These are phyloP conservation scores for Chrysanthemum makinoi DNA, from an alignment of 129 eudicot species.

Conservation along the genomic window DNA sequence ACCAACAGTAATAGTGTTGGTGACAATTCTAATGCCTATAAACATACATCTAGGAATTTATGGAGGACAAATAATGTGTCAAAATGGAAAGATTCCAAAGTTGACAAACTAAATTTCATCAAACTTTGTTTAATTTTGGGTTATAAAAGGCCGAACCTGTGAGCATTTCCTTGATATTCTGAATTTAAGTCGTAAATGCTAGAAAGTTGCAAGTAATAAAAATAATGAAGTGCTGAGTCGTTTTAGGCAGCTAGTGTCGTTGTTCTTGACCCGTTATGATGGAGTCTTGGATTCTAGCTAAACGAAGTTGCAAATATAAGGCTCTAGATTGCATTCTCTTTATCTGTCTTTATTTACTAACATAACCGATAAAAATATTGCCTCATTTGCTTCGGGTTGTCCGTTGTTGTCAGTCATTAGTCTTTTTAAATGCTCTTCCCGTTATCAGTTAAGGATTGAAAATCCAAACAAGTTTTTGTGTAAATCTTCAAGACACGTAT, in stretches of 20 bases:
- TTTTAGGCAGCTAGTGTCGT: neutral
- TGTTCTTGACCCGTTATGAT: neutral
- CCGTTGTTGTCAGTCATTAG: neutral
- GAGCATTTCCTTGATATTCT: neutral
- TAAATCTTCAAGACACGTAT: neutral
- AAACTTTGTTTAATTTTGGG: no score
- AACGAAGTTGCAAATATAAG: neutral
- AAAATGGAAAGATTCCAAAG: no score
- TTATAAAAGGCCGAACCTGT: neutral
- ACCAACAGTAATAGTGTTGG: no score
- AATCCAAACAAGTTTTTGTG: neutral
- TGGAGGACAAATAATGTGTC: no score
- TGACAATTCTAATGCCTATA: no score
- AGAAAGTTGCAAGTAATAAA: neutral
- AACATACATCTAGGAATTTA: no score
- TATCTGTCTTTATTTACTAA: neutral
- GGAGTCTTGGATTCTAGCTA: neutral
- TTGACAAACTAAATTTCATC: no score
- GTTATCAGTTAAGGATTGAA: neutral
- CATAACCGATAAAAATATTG: neutral
- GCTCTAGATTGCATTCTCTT: neutral
- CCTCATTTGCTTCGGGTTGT: neutral
- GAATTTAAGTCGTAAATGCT: neutral
- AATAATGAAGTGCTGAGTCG: neutral
- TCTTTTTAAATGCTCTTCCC: neutral